Conservation (phyloP, 1,139 yeast species). For the Arxiozyma heterogenica region DNA sequence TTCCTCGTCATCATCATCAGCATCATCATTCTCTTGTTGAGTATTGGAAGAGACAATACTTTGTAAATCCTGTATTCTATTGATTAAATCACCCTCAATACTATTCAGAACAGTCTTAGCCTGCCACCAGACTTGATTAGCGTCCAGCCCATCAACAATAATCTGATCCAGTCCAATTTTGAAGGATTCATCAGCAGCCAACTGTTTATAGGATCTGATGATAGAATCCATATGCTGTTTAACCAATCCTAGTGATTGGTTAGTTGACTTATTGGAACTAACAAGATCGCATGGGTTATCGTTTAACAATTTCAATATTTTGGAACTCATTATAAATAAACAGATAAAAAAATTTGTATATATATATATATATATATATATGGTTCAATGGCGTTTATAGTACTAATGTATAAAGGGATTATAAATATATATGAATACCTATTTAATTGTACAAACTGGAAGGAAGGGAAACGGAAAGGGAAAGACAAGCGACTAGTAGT, state of each 20-base stretch:
- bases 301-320: background rate
- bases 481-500: too few relatives aligned
- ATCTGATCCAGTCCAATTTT: constrained; percentile 74
- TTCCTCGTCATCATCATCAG: constrained; percentile 22
- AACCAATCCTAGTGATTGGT: constrained; percentile 14
- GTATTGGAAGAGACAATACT: constrained; percentile 26
- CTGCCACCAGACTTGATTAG: constrained; percentile 91
- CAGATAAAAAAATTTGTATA: too few relatives aligned
- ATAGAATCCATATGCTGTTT: constrained; percentile 26
- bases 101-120: constrained; percentile 73
- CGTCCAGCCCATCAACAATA: constrained; percentile 76
- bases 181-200: constrained; percentile 10
- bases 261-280: background rate
- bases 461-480: too few relatives aligned
- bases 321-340: background rate
- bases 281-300: constrained; percentile 1
- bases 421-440: too few relatives aligned
- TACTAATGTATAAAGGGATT: too few relatives aligned
- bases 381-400: too few relatives aligned
- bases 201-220: constrained; percentile 15
- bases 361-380: too few relatives aligned
- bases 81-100: constrained; percentile 49
- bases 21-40: constrained; percentile 23
- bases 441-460: too few relatives aligned
- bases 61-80: constrained; percentile 39